These are phyloP conservation scores for Tulasnella sp. DNA, from an alignment of 768 basidiomycete species.

Conservation along the genomic window DNA sequence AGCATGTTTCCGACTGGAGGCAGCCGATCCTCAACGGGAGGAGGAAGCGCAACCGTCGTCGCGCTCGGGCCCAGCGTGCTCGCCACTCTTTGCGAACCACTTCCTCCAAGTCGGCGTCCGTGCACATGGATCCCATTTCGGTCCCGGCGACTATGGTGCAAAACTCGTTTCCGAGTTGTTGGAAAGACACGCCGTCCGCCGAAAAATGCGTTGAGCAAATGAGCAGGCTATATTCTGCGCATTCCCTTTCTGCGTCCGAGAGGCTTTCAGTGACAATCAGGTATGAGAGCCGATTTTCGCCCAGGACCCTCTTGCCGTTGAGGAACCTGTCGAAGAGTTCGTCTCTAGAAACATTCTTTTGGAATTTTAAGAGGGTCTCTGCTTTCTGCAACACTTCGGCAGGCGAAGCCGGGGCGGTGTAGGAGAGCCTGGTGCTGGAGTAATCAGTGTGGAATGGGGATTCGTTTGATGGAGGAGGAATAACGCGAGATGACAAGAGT, in stretches of 20 bases:
- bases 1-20: conserved; percentile 41
- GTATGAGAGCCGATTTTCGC: conserved; percentile 60
- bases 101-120: neutral
- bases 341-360: conserved; percentile 29
- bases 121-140: conserved; percentile 10
- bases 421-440: conserved; percentile 29
- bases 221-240: conserved; percentile 54
- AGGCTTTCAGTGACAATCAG: conserved; percentile 41
- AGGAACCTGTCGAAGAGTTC: conserved; percentile 63
- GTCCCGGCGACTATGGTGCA: conserved; percentile 56
- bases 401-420: conserved; percentile 42
- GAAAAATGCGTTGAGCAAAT: conserved; percentile 76
- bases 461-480: conserved; percentile 25
- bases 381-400: conserved; percentile 35
- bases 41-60: conserved; percentile 39
- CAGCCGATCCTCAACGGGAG: conserved; percentile 51
- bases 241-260: conserved; percentile 31
- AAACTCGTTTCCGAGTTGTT: conserved; percentile 76
- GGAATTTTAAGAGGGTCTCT: conserved; percentile 48
- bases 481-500: conserved; percentile 58
- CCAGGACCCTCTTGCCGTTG: conserved; percentile 72
- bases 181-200: conserved; percentile 85
- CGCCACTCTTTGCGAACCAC: neutral
- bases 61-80: conserved; percentile 29
- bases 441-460: neutral